Conservation (phyloP, 2,329 filamentous ascomycete genomes). For the Sclerotiophoma versabilis region DNA sequence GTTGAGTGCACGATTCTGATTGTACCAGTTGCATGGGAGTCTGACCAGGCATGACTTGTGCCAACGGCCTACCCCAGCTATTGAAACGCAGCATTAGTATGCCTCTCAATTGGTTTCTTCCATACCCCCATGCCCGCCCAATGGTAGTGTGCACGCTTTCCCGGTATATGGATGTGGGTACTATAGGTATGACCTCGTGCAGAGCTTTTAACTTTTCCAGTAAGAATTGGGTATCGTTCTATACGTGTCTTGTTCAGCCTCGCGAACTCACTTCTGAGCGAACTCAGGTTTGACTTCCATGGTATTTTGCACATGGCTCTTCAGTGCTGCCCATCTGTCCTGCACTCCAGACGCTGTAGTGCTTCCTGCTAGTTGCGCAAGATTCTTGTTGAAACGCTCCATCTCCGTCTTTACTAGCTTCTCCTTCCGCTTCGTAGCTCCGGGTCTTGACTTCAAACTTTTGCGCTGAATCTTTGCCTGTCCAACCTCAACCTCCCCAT, state of each 20-base stretch:
- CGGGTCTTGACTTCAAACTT: conserved; percentile 70
- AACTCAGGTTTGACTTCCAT: conserved; percentile 91
- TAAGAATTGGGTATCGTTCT: conserved; percentile 4
- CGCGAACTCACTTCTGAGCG: conserved; percentile 26
- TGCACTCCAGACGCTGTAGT: conserved; percentile 27
- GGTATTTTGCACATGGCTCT: conserved; percentile 82
- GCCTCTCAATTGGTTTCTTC: too few relatives aligned
- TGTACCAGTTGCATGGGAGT: too few relatives aligned
- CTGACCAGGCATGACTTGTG: too few relatives aligned
- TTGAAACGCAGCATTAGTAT: too few relatives aligned
- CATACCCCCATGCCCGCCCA: too few relatives aligned
- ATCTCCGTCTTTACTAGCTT: conserved; percentile 80
- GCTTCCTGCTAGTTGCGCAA: conserved; percentile 72
- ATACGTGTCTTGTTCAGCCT: not conserved
- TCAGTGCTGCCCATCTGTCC: conserved; percentile 77
- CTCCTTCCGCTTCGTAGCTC: conserved; percentile 84
- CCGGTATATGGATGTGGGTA: too few relatives aligned
- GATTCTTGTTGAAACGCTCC: conserved; percentile 81
- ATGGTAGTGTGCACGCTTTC: too few relatives aligned
- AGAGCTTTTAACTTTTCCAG: not conserved
- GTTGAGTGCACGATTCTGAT: too few relatives aligned
- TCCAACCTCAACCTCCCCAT: conserved; percentile 42
- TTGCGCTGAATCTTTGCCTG: conserved; percentile 74
- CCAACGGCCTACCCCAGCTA: too few relatives aligned
- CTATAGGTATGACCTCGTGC: too few relatives aligned